Evolutionary conservation across 2,329 filamentous ascomycete species (phyloP), one percentile per base, ranked within the genome.

Genomic region (Colletotrichum caudatum): DNA sequence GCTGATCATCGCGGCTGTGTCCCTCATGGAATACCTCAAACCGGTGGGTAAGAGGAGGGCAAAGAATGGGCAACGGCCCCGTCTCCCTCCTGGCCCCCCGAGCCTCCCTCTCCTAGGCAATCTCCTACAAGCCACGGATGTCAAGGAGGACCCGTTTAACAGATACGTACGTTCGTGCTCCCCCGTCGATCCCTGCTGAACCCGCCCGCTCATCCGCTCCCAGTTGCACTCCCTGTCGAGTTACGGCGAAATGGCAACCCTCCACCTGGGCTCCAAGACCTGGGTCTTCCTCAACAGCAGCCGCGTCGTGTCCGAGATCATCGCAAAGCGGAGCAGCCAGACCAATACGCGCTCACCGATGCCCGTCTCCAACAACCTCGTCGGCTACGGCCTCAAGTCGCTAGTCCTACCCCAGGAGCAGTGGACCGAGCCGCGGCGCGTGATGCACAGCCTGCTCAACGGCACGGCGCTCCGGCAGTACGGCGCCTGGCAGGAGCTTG

Each of bases 211-310:
- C 46, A 51, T 35, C 7, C 23, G 14, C 6, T 39, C 18, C 46
- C 46, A 62, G 59, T 33, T 62, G 9, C 59, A 20, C 59, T 62
- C 59, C 3, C 33, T 62, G 18, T 7, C 46, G 26, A 59, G 71
- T 35, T 77, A 77, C 63, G 77, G 77, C n/a, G 77, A 78, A 29
- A 77, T 78, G 77, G 73, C 75, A 35, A 78, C 77, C 1, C 39
- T 78, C 23, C 73, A 75, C 58, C 70, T 80, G 46, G 78, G 78
- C 12, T 73, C 77, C 37, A 82, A 81, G 66, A 84, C 81, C 1
- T 84, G 81, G 81, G 76, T 85, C 23, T 75, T 84, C 20, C 78
- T 85, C 7, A 85, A 85, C 73, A 79, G 73, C 18, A 73, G 78
- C 35, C 80, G 83, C 8, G 81, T 83, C 2, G 79, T 82, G 33